phyloP scores from a whole-genome alignment of 805 yeast genomes.

The Starmerella stigmatis region DNA sequence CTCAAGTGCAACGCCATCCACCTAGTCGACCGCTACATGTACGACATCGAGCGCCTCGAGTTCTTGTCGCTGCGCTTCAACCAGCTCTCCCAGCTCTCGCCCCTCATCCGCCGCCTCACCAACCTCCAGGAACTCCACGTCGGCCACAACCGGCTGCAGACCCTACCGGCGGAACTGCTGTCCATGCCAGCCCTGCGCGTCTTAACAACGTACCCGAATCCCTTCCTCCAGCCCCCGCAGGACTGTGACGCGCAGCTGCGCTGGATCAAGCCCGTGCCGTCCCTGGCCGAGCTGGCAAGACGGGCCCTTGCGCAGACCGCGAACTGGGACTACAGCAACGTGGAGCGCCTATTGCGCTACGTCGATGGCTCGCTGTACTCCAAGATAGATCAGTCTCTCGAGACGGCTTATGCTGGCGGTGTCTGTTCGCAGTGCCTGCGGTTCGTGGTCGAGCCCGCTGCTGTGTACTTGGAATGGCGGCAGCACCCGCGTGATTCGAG shows the following conservation, averaged over 20 bases:
- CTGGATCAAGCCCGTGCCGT: slow-evolving; percentile 6
- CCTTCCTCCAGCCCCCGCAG: slow-evolving; percentile 25
- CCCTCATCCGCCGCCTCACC: slow-evolving; percentile 27
- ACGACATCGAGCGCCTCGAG: slow-evolving; percentile 29
- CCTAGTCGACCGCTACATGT: slow-evolving; percentile 27
- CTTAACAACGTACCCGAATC: slow-evolving; percentile 33
- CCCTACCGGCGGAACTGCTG: slow-evolving; percentile 32
- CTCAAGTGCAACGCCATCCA: slow-evolving; percentile 28
- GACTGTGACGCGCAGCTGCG: neutral
- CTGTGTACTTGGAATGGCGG: slow-evolving; percentile 5
- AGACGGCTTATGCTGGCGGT: slow-evolving; percentile 9
- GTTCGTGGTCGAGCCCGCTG: slow-evolving; percentile 9
- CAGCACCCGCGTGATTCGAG: slow-evolving; percentile 12
- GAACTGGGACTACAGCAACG: slow-evolving; percentile 1
- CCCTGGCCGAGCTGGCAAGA: slow-evolving; percentile 14
- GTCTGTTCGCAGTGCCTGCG: slow-evolving; percentile 12
- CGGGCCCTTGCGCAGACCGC: slow-evolving; percentile 15
- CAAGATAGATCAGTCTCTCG: slow-evolving; percentile 2
- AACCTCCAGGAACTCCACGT: slow-evolving; percentile 31
- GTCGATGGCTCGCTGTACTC: neutral
- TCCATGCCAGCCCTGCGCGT: slow-evolving; percentile 25
- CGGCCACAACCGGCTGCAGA: slow-evolving; percentile 29
- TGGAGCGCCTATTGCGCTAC: neutral
- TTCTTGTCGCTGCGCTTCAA: slow-evolving; percentile 32
- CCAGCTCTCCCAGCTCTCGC: slow-evolving; percentile 28